A percentile compares a stretch with the other conserved stretches of the same genome.
Conservation (phyloP, 768 basidiomycete genomes). For the Xanthoconium stramineum region DNA sequence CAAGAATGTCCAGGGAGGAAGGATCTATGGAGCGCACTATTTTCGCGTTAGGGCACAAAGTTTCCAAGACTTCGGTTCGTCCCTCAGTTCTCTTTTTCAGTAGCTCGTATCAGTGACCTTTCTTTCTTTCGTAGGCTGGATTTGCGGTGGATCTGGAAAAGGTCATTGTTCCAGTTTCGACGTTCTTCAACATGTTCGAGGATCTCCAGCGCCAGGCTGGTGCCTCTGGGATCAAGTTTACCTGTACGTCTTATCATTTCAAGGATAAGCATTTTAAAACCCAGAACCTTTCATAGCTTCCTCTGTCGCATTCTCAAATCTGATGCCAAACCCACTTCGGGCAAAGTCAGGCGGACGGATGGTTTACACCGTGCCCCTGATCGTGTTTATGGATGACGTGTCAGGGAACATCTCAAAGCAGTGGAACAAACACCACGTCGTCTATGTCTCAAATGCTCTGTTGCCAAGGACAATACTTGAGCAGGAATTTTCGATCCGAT, state of each 20-base stretch:
- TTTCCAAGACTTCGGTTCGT: conserved; percentile 1
- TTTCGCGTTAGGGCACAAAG: conserved; percentile 6
- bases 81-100: too few relatives aligned
- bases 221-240: conserved; percentile 1
- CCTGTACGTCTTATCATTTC: not conserved
- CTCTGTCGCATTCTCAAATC: not conserved
- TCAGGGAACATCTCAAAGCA: conserved; percentile 12
- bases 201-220: conserved; percentile 8
- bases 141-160: conserved; percentile 6
- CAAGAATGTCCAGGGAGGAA: not conserved
- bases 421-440: too few relatives aligned
- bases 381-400: conserved; percentile 36
- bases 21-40: not conserved
- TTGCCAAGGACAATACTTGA: conserved; percentile 31
- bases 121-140: conserved; percentile 1
- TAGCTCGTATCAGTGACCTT: too few relatives aligned
- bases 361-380: conserved; percentile 21
- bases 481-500: conserved; percentile 30
- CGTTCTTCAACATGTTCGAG: not conserved
- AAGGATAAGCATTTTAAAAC: not conserved
- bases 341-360: not conserved
- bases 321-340: conserved; percentile 1
- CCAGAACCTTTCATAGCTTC: not conserved
- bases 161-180: not conserved
- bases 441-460: conserved; percentile 10